Evolutionary conservation across 2,329 filamentous ascomycete genomes (phyloP).

Genomic region (Monosporascus ibericus): DNA sequence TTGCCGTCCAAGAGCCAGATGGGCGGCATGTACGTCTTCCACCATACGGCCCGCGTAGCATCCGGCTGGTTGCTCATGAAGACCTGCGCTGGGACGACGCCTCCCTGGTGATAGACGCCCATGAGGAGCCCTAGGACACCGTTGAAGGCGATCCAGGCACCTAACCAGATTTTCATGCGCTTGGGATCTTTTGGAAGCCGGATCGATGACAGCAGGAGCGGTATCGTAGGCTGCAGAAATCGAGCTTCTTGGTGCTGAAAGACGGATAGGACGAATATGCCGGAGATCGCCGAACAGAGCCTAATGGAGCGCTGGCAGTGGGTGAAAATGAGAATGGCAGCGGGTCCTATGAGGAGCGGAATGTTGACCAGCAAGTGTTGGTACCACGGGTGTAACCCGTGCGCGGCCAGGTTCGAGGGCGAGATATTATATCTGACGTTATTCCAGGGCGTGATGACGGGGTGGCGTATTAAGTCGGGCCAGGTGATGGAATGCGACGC

Average conservation of each 20-base stretch:
- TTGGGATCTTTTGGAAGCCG: conserved; percentile 53
- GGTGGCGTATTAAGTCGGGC: conserved; percentile 55
- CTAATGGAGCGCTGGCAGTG: conserved; percentile 53
- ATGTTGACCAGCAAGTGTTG: conserved; percentile 69
- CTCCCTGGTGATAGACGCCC: conserved; percentile 78
- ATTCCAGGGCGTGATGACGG: conserved; percentile 71
- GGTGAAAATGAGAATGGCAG: conserved; percentile 53
- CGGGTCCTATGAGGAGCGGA: conserved; percentile 66
- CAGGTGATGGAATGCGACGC: conserved; percentile 56
- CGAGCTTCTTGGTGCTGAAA: conserved; percentile 78
- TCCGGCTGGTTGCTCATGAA: conserved; percentile 66
- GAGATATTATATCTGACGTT: conserved; percentile 71
- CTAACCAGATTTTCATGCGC: conserved; percentile 48
- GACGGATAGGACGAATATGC: conserved; percentile 62
- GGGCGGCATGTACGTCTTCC: conserved; percentile 80
- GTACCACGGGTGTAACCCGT: conserved; percentile 74
- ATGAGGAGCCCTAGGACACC: conserved; percentile 61
- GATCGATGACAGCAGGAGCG: conserved; percentile 69
- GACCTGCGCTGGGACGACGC: conserved; percentile 68
- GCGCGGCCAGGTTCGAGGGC: conserved; percentile 63
- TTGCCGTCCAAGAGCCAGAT: conserved; percentile 75
- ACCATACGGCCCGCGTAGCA: conserved; percentile 68
- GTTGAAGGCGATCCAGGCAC: conserved; percentile 65
- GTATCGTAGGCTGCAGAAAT: conserved; percentile 69
- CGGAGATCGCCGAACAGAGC: conserved; percentile 68